Evolutionary conservation across 1,284 basidiomycete genomes (phyloP), one percentile per base, ranked within the genome.

Genomic region (Cystobasidiaceae sp.): DNA sequence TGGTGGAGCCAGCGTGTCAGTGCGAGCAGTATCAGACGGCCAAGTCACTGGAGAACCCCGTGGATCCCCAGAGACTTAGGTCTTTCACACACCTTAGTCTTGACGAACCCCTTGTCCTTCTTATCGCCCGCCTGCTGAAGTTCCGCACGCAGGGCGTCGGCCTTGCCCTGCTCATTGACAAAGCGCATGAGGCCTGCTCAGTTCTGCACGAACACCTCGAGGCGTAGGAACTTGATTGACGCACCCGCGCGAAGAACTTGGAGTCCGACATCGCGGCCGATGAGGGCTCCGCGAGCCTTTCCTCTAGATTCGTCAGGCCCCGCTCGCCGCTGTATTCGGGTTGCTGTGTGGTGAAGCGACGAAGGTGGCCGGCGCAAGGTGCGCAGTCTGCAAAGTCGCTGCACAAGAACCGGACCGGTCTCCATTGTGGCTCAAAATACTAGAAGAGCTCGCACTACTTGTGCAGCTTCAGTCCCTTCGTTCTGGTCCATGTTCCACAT

Each of bases 51-150:
- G n/a, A n/a, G n/a, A n/a, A n/a, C n/a, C 17, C 5, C 17, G n/a
- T 21, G 3, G 21, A n/a, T 17, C n/a, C 27, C 15, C 13, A 41
- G n/a, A n/a, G n/a, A n/a, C 15, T n/a, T 15, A 17, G 2, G 4
- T 44, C 11, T 7, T n/a, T n/a, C n/a, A 48, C 61, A 11, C 4
- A 64, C 61, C 61, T 54, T 64, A 13, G 61, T 64, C 78, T 91
- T 91, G 70, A 84, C 79, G 71, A 84, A 96, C 73, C 92, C 93
- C 82, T 96, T 97, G 82, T 97, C 93, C 79, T 92, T 92, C 68
- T 86, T 82, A 70, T 79, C 78, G 75, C 90, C 61, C 25, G 52
- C 61, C 43, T 56, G 89, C 75, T 91, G 89, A 50, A 97, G 82
- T 78, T 96, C 93, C n/a, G 67, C 67, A 23, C 55, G 54, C 37